A percentile compares a stretch with the other conserved stretches of the same genome.
These are phyloP conservation scores for Backusella tarrabulga DNA, from an alignment of 192 early-diverging fungal genomes.

Conservation along the genomic window DNA sequence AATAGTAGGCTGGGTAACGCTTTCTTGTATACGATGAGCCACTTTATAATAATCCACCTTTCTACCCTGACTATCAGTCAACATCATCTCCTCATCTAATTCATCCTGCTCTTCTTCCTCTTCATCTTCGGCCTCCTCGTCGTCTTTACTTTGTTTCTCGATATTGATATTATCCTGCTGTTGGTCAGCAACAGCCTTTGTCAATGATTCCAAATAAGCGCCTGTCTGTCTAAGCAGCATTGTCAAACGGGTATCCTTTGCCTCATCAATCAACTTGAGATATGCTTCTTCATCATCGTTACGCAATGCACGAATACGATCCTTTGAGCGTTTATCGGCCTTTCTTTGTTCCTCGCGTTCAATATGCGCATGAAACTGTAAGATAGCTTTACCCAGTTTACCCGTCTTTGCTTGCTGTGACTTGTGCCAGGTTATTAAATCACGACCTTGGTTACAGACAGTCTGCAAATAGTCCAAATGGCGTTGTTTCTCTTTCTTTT, in stretches of 20 bases:
- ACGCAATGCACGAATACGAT: conserved; percentile 94
- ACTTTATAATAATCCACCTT: conserved; percentile 82
- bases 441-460: conserved; percentile 72
- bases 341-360: conserved; percentile 94
- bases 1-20: conserved; percentile 73
- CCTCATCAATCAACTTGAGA: conserved; percentile 88
- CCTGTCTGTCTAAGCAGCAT: conserved; percentile 90
- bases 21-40: conserved; percentile 85
- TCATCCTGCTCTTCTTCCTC: neutral
- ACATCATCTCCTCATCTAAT: conserved; percentile 37
- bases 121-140: conserved; percentile 19
- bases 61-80: conserved; percentile 41
- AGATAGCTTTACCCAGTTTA: conserved; percentile 75
- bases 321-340: conserved; percentile 76
- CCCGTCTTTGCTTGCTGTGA: conserved; percentile 64
- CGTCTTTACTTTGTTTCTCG: conserved; percentile 40
- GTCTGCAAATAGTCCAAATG: conserved; percentile 78
- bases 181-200: conserved; percentile 83
- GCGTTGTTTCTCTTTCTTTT: conserved; percentile 81
- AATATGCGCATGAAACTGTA: conserved; percentile 73
- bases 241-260: conserved; percentile 94
- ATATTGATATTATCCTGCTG: conserved; percentile 55
- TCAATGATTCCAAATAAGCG: conserved; percentile 78
- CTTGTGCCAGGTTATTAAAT: conserved; percentile 71
- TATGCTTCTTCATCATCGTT: conserved; percentile 98